Evolutionary conservation across 305 asterid species (phyloP).

Genomic region (Stenogyne calaminthoides): DNA sequence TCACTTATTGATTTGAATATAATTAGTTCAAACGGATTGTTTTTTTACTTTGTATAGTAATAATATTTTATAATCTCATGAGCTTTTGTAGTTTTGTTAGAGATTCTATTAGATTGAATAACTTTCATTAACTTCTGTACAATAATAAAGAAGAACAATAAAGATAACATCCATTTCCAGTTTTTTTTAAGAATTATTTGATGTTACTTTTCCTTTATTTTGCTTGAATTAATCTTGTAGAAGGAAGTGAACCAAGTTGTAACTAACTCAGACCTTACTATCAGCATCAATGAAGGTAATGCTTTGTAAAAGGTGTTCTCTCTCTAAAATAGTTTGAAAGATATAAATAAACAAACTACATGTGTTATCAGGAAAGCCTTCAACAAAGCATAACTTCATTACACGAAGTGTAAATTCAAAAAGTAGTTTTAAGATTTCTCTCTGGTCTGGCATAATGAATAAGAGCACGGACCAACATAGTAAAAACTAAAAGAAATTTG

Average conservation of each 20-base stretch:
- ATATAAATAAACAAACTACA: not conserved
- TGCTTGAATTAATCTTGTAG: not conserved
- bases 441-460: not conserved
- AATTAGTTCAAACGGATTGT: not conserved
- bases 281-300: not conserved
- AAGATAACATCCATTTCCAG: not conserved
- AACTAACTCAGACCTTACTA: conserved; percentile 7
- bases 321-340: not conserved
- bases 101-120: not conserved
- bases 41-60: not conserved
- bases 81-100: not conserved
- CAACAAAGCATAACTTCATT: not conserved
- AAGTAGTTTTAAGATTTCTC: not conserved
- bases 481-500: not conserved
- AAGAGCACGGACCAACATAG: not conserved
- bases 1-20: not conserved
- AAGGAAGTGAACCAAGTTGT: not conserved
- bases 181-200: not conserved
- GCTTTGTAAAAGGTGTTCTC: not conserved
- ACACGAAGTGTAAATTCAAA: not conserved
- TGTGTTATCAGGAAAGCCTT: not conserved
- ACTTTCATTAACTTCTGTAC: not conserved
- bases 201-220: not conserved
- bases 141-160: not conserved
- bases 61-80: not conserved